phyloP scores from a whole-genome alignment of 495 filamentous ascomycete species.

The Aspergillus affinis region DNA sequence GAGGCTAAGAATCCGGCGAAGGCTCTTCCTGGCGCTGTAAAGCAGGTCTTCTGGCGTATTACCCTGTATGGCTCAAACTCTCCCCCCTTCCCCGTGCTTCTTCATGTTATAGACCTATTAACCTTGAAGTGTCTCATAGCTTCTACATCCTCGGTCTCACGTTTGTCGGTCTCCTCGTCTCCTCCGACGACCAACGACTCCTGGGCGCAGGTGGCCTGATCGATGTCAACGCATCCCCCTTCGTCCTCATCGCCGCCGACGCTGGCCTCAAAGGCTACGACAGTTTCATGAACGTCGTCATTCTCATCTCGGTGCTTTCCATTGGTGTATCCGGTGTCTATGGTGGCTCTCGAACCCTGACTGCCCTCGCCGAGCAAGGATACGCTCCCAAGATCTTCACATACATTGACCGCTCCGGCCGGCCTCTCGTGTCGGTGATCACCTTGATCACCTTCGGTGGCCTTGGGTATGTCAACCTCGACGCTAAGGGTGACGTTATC shows the following conservation, averaged over 20 bases:
- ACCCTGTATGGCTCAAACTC: slow-evolving; percentile 31
- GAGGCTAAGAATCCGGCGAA: slow-evolving; percentile 66
- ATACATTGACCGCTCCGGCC: slow-evolving; percentile 44
- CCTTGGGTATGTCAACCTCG: slow-evolving; percentile 50
- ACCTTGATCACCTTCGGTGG: slow-evolving; percentile 49
- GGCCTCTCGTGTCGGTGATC: slow-evolving; percentile 48
- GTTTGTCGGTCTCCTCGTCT: slow-evolving; percentile 73
- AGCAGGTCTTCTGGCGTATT: slow-evolving; percentile 78
- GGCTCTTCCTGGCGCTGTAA: slow-evolving; percentile 63
- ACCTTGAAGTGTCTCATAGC: slow-evolving; percentile 1
- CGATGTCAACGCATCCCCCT: slow-evolving; percentile 63
- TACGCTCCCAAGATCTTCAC: slow-evolving; percentile 58
- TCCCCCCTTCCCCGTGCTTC: not conserved
- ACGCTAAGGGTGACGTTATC: slow-evolving; percentile 33
- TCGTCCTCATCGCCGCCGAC: slow-evolving; percentile 59
- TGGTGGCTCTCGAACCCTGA: slow-evolving; percentile 63
- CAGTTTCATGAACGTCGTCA: slow-evolving; percentile 74
- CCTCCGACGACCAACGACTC: slow-evolving; percentile 45
- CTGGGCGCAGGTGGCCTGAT: slow-evolving; percentile 43
- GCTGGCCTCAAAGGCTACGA: slow-evolving; percentile 66
- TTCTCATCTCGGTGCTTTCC: slow-evolving; percentile 66
- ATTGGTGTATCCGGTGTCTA: slow-evolving; percentile 79
- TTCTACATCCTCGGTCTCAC: slow-evolving; percentile 76
- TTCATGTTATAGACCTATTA: not conserved
- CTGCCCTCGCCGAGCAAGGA: slow-evolving; percentile 58